Evolutionary conservation across 2,329 filamentous ascomycete genomes (phyloP).

Genomic region (Pyrenophora tritici-repentis): DNA sequence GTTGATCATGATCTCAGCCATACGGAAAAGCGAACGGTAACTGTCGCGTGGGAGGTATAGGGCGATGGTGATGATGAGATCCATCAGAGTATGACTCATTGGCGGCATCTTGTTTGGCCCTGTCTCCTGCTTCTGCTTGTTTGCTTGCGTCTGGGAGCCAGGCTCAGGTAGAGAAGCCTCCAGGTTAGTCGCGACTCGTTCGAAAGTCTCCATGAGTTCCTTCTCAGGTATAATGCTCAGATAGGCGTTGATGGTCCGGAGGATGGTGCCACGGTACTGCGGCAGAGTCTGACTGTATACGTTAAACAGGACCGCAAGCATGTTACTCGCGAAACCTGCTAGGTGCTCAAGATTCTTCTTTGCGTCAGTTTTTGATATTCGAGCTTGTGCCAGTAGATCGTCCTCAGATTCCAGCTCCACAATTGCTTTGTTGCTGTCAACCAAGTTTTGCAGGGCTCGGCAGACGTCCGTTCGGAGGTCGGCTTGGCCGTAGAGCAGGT

Average conservation of each 20-base stretch:
- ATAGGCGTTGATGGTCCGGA: conserved; percentile 94
- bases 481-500: conserved; percentile 89
- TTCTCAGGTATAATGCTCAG: conserved; percentile 80
- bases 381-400: conserved; percentile 76
- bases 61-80: conserved; percentile 94
- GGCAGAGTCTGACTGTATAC: conserved; percentile 97
- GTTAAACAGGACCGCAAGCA: conserved; percentile 97
- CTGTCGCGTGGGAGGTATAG: conserved; percentile 88
- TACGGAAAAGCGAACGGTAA: conserved; percentile 82
- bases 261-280: conserved; percentile 85
- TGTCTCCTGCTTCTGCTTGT: conserved; percentile 65
- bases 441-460: conserved; percentile 79
- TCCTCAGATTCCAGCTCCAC: conserved; percentile 69
- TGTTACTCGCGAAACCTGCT: conserved; percentile 77
- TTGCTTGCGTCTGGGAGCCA: conserved; percentile 67
- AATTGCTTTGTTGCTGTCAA: conserved; percentile 90
- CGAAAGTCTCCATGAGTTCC: conserved; percentile 15
- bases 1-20: conserved; percentile 81
- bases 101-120: conserved; percentile 80
- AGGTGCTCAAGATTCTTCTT: conserved; percentile 82
- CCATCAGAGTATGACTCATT: conserved; percentile 92
- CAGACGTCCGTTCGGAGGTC: conserved; percentile 88
- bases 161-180: conserved; percentile 15
- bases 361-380: conserved; percentile 76
- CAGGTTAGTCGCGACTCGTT: conserved; percentile 23